These are phyloP conservation scores for Talaromyces sp. DNA, from an alignment of 2,329 filamentous ascomycete species.

Conservation along the genomic window DNA sequence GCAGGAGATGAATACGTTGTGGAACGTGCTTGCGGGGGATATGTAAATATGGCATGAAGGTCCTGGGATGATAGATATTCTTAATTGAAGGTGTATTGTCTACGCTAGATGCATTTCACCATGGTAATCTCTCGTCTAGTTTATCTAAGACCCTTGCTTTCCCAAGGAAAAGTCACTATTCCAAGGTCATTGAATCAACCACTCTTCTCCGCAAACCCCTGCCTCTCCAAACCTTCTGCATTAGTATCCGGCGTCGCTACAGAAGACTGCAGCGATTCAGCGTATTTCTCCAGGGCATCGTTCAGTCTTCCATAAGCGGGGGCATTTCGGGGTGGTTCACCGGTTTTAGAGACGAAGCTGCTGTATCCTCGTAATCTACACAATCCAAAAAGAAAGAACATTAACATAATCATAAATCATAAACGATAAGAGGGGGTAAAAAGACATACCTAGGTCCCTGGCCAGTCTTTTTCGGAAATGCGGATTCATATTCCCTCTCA, in stretches of 20 bases:
- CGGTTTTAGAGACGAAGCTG: conserved; percentile 63
- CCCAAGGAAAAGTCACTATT: no score
- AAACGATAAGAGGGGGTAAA: neutral
- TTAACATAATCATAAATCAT: conserved; percentile 7
- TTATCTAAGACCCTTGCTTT: no score
- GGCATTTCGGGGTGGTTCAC: conserved; percentile 61
- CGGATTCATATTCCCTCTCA: conserved; percentile 60
- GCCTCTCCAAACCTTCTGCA: conserved; percentile 49
- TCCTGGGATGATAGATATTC: neutral
- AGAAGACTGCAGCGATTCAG: conserved; percentile 45
- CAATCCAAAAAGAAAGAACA: neutral
- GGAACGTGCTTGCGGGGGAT: conserved; percentile 33
- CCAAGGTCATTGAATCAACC: no score
- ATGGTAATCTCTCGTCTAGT: no score
- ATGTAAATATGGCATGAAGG: conserved; percentile 9
- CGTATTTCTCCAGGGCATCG: conserved; percentile 44
- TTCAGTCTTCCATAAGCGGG: conserved; percentile 60
- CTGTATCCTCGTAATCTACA: conserved; percentile 69
- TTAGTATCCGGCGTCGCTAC: conserved; percentile 48
- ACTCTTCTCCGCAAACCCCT: conserved; percentile 49
- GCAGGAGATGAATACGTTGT: conserved; percentile 37
- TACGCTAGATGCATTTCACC: neutral
- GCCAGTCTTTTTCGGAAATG: conserved; percentile 69
- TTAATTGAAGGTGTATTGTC: neutral
- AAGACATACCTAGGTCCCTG: conserved; percentile 61